Percentiles rank a stretch among this genome's conserved stretches.
phyloP scores from a whole-genome alignment of 495 filamentous ascomycete species.

The Penicillium pulvis region DNA sequence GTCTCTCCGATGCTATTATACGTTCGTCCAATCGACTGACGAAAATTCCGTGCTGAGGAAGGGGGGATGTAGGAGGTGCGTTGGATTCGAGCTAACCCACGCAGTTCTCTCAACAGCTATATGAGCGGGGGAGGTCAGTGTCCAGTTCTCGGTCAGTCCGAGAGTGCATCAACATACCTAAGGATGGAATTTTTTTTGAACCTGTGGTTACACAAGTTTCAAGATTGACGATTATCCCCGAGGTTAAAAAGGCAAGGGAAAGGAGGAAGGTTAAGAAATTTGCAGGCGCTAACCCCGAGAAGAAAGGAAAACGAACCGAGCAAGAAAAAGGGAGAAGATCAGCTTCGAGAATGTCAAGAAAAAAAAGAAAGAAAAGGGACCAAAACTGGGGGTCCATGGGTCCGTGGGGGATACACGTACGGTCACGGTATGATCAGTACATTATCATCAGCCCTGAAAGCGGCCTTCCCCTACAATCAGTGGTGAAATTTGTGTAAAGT shows the following conservation, averaged over 20 bases:
- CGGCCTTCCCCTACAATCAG: background rate
- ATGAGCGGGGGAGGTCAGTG: background rate
- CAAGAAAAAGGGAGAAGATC: background rate
- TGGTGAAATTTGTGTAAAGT: background rate
- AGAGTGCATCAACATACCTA: background rate
- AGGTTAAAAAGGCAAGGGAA: background rate
- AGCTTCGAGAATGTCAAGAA: background rate
- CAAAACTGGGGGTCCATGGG: constrained; percentile 2
- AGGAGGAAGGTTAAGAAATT: background rate
- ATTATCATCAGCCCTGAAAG: background rate
- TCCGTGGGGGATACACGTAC: constrained; percentile 1
- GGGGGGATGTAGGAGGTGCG: background rate
- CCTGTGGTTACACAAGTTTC: background rate
- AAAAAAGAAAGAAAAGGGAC: constrained; percentile 6
- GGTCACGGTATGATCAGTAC: background rate
- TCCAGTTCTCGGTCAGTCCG: background rate
- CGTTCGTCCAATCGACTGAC: background rate
- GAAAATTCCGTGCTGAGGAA: background rate
- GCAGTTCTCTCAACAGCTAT: background rate
- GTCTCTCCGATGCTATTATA: background rate
- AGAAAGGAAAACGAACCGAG: background rate
- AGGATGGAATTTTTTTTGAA: background rate
- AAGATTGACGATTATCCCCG: background rate
- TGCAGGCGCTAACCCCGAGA: background rate
- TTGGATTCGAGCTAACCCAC: background rate